Evolutionary conservation across 192 early-diverging fungal genomes (phyloP).

Genomic region (Mortierella antarctica): DNA sequence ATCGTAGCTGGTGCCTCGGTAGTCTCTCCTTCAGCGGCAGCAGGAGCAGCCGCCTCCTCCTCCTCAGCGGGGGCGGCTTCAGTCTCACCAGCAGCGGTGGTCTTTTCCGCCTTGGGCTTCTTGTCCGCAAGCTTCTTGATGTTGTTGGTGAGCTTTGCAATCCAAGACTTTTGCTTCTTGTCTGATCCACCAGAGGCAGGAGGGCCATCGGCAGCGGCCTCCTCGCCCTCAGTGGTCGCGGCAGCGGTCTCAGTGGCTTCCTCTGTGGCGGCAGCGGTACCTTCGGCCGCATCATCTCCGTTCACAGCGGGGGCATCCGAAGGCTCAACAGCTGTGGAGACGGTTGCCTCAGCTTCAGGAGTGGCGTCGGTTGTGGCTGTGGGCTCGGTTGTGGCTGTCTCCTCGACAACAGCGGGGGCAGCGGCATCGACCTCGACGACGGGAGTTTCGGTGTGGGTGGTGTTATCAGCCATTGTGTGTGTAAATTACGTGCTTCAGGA

Average conservation of each 20-base stretch:
- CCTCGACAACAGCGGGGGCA: not conserved
- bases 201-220: slow-evolving; percentile 5
- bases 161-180: slow-evolving; percentile 43
- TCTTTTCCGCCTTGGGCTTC: slow-evolving; percentile 47
- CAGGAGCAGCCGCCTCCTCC: not conserved
- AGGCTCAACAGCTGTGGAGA: slow-evolving; percentile 42
- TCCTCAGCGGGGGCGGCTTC: not conserved
- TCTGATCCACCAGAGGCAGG: slow-evolving; percentile 22
- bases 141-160: slow-evolving; percentile 44
- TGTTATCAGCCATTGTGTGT: slow-evolving; percentile 29
- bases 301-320: slow-evolving; percentile 34
- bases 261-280: slow-evolving; percentile 2
- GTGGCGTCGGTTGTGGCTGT: slow-evolving; percentile 1
- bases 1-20: not conserved
- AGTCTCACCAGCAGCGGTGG: slow-evolving; percentile 7
- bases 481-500: not conserved
- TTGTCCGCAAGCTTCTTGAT: slow-evolving; percentile 47
- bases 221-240: not conserved
- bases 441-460: slow-evolving; percentile 7
- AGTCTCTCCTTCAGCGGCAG: not conserved
- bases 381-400: not conserved
- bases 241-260: not conserved
- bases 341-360: slow-evolving; percentile 27
- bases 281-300: slow-evolving; percentile 15
- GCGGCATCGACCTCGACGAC: not conserved